These are phyloP conservation scores for Teratosphaeria nubilosa DNA, from an alignment of 2,329 filamentous ascomycete species.

Conservation along the genomic window DNA sequence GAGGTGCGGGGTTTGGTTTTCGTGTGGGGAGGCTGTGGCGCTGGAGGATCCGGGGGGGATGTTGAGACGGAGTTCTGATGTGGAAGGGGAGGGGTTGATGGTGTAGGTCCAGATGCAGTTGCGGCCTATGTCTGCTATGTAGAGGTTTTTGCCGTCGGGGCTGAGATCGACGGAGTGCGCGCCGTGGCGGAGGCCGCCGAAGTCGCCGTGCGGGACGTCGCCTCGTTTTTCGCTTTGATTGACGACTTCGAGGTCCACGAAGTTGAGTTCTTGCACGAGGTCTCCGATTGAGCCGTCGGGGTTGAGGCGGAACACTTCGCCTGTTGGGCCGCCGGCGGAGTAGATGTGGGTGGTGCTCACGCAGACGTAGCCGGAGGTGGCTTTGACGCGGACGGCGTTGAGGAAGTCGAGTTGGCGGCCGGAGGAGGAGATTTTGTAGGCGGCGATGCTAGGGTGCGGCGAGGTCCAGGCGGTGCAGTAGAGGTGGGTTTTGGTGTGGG, in stretches of 20 bases:
- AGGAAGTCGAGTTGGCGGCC: slow-evolving; percentile 20
- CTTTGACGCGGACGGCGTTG: slow-evolving; percentile 23
- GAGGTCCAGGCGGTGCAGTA: slow-evolving; percentile 29
- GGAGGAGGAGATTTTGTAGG: slow-evolving; percentile 17
- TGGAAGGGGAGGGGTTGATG: slow-evolving; percentile 6
- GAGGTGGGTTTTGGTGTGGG: slow-evolving; percentile 17
- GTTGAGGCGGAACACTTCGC: slow-evolving; percentile 23
- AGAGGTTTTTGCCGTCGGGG: slow-evolving; percentile 20
- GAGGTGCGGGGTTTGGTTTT: slow-evolving; percentile 9
- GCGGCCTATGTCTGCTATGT: slow-evolving; percentile 26
- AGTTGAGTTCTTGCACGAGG: slow-evolving; percentile 24
- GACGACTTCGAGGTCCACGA: slow-evolving; percentile 18
- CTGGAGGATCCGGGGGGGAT: neutral
- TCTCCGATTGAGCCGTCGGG: slow-evolving; percentile 21
- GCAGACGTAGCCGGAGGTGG: slow-evolving; percentile 25
- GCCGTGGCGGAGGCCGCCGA: slow-evolving; percentile 26
- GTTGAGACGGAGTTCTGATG: neutral
- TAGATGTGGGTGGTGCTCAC: slow-evolving; percentile 21
- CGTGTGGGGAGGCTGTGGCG: neutral
- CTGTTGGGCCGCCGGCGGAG: slow-evolving; percentile 23
- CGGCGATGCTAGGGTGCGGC: slow-evolving; percentile 21
- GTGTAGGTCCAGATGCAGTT: slow-evolving; percentile 27
- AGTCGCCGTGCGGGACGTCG: slow-evolving; percentile 24
- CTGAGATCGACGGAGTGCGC: slow-evolving; percentile 23
- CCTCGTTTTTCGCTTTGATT: slow-evolving; percentile 19